Evolutionary conservation across 2,329 filamentous ascomycete genomes (phyloP).

Genomic region (Thelonectria olida): DNA sequence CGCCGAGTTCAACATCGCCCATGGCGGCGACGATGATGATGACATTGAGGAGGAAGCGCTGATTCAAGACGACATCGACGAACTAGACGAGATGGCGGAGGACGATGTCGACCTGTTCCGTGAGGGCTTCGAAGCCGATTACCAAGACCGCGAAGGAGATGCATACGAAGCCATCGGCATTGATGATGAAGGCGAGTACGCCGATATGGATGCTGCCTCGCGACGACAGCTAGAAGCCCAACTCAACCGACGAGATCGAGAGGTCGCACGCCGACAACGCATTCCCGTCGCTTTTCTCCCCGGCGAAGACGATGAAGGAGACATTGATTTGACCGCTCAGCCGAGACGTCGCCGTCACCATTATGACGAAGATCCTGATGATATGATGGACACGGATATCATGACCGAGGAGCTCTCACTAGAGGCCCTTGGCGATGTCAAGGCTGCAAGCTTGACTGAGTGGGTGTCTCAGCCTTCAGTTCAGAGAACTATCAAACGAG

Average conservation of each 20-base stretch:
- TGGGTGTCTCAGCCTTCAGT: conserved; percentile 94
- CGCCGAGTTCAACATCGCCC: conserved; percentile 67
- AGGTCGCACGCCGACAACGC: conserved; percentile 71
- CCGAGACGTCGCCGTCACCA: conserved; percentile 85
- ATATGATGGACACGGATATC: conserved; percentile 90
- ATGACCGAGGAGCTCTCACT: conserved; percentile 96
- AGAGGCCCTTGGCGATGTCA: conserved; percentile 91
- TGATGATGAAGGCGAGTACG: conserved; percentile 82
- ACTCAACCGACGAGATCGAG: conserved; percentile 77
- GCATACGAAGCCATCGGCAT: conserved; percentile 76
- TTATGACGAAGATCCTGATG: conserved; percentile 94
- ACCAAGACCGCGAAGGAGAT: conserved; percentile 73
- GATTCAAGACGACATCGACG: conserved; percentile 76
- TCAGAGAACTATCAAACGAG: conserved; percentile 90
- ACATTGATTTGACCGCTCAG: conserved; percentile 86
- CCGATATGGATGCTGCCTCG: conserved; percentile 71
- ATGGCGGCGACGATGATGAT: conserved; percentile 75
- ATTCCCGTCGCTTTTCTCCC: conserved; percentile 79
- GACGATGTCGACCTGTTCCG: conserved; percentile 83
- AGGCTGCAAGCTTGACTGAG: conserved; percentile 90
- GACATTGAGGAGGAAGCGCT: conserved; percentile 78
- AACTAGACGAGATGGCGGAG: conserved; percentile 83
- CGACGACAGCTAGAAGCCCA: conserved; percentile 77
- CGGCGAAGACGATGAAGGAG: conserved; percentile 85
- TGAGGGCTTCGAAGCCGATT: conserved; percentile 77